Conservation (phyloP, 1,284 basidiomycete genomes). For the Leccinum laetum region DNA sequence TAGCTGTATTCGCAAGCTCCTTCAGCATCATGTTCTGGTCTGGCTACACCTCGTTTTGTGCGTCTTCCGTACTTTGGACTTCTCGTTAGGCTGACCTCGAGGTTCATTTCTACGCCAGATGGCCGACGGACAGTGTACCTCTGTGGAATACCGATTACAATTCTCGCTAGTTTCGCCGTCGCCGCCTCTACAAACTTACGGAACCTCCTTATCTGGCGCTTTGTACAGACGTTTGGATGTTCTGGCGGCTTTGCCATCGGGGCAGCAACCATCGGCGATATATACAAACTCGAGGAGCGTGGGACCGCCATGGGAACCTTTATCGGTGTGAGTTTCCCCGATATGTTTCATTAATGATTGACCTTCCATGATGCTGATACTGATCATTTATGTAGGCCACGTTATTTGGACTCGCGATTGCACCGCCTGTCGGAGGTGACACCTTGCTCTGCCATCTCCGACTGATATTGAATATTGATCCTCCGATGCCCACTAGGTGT, state of each 20-base stretch:
- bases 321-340: slow-evolving; percentile 35
- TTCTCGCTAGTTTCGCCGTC: slow-evolving; percentile 43
- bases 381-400: slow-evolving; percentile 32
- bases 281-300: slow-evolving; percentile 45
- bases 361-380: background rate
- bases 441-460: background rate
- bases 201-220: slow-evolving; percentile 45
- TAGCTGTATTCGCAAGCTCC: slow-evolving; percentile 25
- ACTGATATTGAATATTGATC: slow-evolving; percentile 13
- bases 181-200: slow-evolving; percentile 35
- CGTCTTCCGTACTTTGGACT: slow-evolving; percentile 6
- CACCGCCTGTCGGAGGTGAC: slow-evolving; percentile 45
- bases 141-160: slow-evolving; percentile 44
- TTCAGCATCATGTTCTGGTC: background rate
- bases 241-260: slow-evolving; percentile 42
- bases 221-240: slow-evolving; percentile 47
- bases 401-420: slow-evolving; percentile 45
- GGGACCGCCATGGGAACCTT: slow-evolving; percentile 50
- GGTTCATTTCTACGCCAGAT: slow-evolving; percentile 24
- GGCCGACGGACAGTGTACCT: slow-evolving; percentile 47
- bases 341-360: background rate
- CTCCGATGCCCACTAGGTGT: slow-evolving; percentile 31
- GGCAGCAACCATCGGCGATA: slow-evolving; percentile 49
- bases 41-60: slow-evolving; percentile 27
- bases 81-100: background rate